A percentile compares a stretch with the other conserved stretches of the same genome.
phyloP scores from a whole-genome alignment of 2,329 filamentous ascomycete species.

The Aspergillus udagawae region DNA sequence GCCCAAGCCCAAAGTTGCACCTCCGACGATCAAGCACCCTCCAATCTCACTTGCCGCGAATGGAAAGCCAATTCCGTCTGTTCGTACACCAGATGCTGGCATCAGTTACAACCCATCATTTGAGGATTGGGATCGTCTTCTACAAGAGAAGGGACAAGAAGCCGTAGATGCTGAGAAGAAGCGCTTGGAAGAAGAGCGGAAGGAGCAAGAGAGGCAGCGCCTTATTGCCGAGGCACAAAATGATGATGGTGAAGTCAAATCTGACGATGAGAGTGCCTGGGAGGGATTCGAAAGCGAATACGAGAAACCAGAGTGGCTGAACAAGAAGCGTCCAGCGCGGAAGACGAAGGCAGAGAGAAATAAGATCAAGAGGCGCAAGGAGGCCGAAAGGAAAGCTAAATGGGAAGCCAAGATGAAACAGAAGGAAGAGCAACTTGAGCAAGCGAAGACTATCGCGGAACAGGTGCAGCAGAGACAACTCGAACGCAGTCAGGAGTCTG shows the following conservation, averaged over 20 bases:
- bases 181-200: slow-evolving; percentile 63
- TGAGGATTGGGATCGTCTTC: slow-evolving; percentile 74
- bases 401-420: slow-evolving; percentile 73
- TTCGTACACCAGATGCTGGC: slow-evolving; percentile 73
- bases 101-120: slow-evolving; percentile 92
- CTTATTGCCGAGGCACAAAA: slow-evolving; percentile 69
- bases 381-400: slow-evolving; percentile 71
- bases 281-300: slow-evolving; percentile 80
- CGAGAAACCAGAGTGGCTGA: slow-evolving; percentile 62
- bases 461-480: slow-evolving; percentile 47
- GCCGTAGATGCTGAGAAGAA: slow-evolving; percentile 75
- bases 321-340: slow-evolving; percentile 71
- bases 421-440: slow-evolving; percentile 66
- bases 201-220: slow-evolving; percentile 64
- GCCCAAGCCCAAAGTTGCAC: slow-evolving; percentile 63
- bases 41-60: slow-evolving; percentile 79
- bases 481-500: slow-evolving; percentile 38
- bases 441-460: slow-evolving; percentile 65
- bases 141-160: slow-evolving; percentile 71
- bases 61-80: slow-evolving; percentile 74
- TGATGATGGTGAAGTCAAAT: slow-evolving; percentile 69
- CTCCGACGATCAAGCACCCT: slow-evolving; percentile 68
- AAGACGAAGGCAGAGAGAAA: slow-evolving; percentile 87
- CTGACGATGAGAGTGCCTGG: slow-evolving; percentile 88
- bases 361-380: slow-evolving; percentile 81